These are phyloP conservation scores for Curvularia verruculosa DNA, from an alignment of 2,329 filamentous ascomycete species.

Conservation along the genomic window DNA sequence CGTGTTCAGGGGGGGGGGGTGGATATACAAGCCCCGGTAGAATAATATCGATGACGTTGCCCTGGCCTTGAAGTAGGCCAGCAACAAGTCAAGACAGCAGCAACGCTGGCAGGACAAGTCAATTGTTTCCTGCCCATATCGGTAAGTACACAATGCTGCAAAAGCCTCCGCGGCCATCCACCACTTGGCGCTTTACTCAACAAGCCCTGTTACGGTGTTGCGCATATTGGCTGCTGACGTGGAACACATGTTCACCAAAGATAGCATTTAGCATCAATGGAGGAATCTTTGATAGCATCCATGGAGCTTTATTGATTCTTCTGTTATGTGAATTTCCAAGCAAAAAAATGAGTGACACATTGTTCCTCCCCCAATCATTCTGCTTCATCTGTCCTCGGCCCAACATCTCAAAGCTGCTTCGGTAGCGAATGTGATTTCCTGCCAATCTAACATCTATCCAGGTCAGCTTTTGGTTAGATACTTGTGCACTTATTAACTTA, in stretches of 20 bases:
- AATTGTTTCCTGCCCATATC: not conserved
- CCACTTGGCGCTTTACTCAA: not conserved
- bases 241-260: not conserved
- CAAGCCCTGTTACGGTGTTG: not conserved
- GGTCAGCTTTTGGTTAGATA: not conserved
- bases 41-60: not conserved
- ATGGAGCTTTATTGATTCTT: not conserved
- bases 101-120: not conserved
- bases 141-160: too few relatives aligned
- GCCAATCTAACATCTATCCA: not conserved
- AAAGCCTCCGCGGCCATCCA: not conserved
- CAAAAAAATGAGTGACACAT: conserved; percentile 1
- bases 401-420: not conserved
- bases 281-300: not conserved
- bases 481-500: not conserved
- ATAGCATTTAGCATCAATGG: not conserved
- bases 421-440: not conserved
- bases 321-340: not conserved
- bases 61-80: not conserved
- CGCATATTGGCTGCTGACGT: conserved; percentile 2
- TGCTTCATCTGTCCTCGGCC: not conserved
- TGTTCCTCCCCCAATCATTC: not conserved
- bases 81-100: not conserved
- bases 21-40: not conserved
- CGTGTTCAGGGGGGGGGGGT: not conserved